Conservation (phyloP, 345 rosid genomes). For the Kandelia obovata region DNA sequence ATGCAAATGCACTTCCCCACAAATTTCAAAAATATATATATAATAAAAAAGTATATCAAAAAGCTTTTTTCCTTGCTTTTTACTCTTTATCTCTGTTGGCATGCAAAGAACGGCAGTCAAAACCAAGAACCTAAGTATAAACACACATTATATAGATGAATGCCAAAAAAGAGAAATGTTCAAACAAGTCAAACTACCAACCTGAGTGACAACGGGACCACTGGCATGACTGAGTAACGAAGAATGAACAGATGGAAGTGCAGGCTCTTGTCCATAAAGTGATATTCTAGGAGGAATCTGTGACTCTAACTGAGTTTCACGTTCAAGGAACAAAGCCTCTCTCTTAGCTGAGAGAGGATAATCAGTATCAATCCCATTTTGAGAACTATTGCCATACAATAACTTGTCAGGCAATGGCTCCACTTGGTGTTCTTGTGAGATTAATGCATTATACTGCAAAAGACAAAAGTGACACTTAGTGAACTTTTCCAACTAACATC, state of each 20-base stretch:
- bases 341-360: constrained; percentile 47
- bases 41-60: no score
- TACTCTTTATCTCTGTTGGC: no score
- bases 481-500: background rate
- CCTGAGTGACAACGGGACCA: constrained; percentile 65
- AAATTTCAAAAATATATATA: background rate
- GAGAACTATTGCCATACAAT: constrained; percentile 31
- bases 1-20: background rate
- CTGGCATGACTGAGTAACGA: constrained; percentile 43
- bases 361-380: constrained; percentile 37
- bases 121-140: no score
- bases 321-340: constrained; percentile 52
- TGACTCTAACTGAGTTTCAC: constrained; percentile 50
- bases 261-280: constrained; percentile 57
- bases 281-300: constrained; percentile 48
- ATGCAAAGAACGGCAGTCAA: no score
- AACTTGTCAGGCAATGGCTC: constrained; percentile 50
- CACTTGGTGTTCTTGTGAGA: constrained; percentile 50
- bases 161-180: no score
- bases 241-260: constrained; percentile 42
- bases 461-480: background rate
- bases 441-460: constrained; percentile 45
- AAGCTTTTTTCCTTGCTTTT: no score
- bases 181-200: constrained; percentile 15
- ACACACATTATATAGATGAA: no score